Percentiles rank a stretch among this genome's conserved stretches.
These are phyloP conservation scores for Russula virescens DNA, from an alignment of 768 basidiomycete species.

Conservation along the genomic window DNA sequence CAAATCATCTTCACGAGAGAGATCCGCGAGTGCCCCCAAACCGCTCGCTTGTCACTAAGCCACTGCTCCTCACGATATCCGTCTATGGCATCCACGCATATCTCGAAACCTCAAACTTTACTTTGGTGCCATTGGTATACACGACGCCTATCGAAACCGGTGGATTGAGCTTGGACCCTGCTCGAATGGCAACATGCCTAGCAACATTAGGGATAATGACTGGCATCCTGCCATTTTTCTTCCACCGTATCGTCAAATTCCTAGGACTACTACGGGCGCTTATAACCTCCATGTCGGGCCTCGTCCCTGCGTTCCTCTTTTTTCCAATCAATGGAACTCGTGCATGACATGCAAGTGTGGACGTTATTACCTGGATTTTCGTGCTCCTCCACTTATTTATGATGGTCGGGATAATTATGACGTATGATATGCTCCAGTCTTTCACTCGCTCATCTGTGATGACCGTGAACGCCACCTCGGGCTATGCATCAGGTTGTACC, in stretches of 20 bases:
- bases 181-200: background rate
- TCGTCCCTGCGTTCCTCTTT: background rate
- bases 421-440: background rate
- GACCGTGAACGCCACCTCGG: no score
- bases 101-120: background rate
- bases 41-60: background rate
- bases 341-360: background rate
- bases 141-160: background rate
- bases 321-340: background rate
- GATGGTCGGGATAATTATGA: background rate
- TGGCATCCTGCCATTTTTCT: background rate
- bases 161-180: background rate
- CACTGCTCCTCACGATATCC: background rate
- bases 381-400: background rate
- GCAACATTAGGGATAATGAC: background rate
- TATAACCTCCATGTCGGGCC: background rate
- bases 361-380: background rate
- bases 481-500: constrained; percentile 28
- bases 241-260: background rate
- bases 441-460: no score
- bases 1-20: background rate
- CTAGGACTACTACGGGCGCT: background rate
- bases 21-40: background rate
- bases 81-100: background rate
- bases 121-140: background rate